phyloP scores from a whole-genome alignment of 2,329 filamentous ascomycete genomes.

The Kalaharituber pfeilii region DNA sequence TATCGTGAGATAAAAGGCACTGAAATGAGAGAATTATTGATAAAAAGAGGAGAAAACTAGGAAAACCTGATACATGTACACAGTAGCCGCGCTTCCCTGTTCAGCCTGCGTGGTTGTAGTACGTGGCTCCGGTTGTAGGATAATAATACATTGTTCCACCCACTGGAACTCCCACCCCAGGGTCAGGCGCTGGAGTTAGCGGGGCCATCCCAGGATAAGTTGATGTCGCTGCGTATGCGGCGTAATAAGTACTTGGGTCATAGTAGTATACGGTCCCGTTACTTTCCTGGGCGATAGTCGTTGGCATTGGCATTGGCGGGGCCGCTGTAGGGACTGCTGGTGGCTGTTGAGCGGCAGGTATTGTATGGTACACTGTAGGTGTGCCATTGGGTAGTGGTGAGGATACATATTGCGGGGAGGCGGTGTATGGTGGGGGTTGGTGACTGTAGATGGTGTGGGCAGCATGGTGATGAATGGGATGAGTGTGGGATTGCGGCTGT shows the following conservation, averaged over 20 bases:
- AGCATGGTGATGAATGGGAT: conserved; percentile 4
- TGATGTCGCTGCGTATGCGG: conserved; percentile 8
- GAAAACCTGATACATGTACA: conserved; percentile 32
- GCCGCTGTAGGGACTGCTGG: not conserved
- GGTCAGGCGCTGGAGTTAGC: conserved; percentile 39
- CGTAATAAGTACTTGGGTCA: conserved; percentile 31
- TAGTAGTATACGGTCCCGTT: conserved; percentile 90
- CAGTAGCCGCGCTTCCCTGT: conserved; percentile 51
- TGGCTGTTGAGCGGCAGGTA: not conserved
- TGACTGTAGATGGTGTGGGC: not conserved
- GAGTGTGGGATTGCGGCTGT: conserved; percentile 11
- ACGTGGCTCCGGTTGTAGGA: conserved; percentile 30
- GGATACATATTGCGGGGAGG: not conserved
- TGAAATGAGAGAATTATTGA: not conserved
- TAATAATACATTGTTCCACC: conserved; percentile 48
- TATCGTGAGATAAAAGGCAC: not conserved
- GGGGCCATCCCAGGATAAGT: conserved; percentile 61
- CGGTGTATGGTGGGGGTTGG: conserved; percentile 1
- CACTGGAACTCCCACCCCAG: conserved; percentile 17
- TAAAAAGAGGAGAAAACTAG: not conserved
- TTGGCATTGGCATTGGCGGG: not conserved
- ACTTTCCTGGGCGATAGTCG: conserved; percentile 57
- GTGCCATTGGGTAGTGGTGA: not conserved
- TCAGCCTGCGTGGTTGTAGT: conserved; percentile 29
- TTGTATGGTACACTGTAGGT: too few relatives aligned